phyloP scores from a whole-genome alignment of 164 flowering plant genomes.

The Litsea cubeba region DNA sequence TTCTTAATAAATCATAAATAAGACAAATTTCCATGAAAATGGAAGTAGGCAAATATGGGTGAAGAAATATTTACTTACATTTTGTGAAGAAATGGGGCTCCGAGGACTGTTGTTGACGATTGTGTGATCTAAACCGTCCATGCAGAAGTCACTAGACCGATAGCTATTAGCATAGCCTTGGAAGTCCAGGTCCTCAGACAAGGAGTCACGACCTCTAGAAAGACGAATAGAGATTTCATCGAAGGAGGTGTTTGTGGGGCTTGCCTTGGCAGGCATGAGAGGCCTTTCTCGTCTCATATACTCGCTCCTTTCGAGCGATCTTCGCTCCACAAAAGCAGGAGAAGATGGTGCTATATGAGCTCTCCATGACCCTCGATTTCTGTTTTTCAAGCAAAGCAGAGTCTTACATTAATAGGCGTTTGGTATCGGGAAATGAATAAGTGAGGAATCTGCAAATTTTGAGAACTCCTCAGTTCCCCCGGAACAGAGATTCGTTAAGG shows the following conservation, averaged over 20 bases:
- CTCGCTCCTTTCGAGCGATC: constrained; percentile 18
- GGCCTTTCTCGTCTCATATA: constrained; percentile 13
- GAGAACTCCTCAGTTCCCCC: too few species aligned
- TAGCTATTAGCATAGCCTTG: constrained; percentile 2
- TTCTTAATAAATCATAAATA: too few species aligned
- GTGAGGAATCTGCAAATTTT: too few species aligned
- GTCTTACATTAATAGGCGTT: too few species aligned
- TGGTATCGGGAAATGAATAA: too few species aligned
- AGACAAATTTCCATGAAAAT: too few species aligned
- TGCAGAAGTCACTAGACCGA: constrained; percentile 35
- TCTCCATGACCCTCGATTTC: constrained; percentile 19
- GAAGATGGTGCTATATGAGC: constrained; percentile 3
- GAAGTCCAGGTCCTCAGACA: constrained; percentile 26
- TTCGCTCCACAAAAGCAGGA: constrained; percentile 15
- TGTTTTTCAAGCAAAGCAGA: constrained; percentile 1
- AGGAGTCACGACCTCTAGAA: constrained; percentile 22
- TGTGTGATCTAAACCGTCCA: constrained; percentile 25
- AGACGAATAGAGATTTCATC: not conserved
- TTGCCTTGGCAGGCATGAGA: constrained; percentile 13
- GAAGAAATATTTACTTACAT: not conserved
- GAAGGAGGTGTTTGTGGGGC: constrained; percentile 6
- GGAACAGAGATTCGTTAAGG: too few species aligned
- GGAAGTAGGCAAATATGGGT: not conserved
- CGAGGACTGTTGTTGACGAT: constrained; percentile 11
- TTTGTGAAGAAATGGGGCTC: constrained; percentile 8